Percentiles rank a stretch among this genome's conserved stretches.
These are phyloP conservation scores for Cornus kousa DNA, from an alignment of 148 eudicot genomes.

Conservation along the genomic window DNA sequence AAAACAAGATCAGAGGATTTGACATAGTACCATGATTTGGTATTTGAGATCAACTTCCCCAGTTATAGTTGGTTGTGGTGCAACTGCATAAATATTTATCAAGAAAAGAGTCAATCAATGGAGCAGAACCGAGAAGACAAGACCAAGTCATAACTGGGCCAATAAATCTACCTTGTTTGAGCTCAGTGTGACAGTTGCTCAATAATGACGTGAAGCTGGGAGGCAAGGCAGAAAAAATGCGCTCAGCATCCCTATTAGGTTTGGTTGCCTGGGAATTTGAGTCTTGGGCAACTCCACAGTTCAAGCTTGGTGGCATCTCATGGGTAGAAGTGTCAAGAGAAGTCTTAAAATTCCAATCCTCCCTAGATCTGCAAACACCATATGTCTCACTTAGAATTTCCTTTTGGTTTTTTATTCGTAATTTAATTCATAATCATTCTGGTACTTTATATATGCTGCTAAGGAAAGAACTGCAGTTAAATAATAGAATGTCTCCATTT, in stretches of 20 bases:
- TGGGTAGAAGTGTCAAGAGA: slow-evolving; percentile 24
- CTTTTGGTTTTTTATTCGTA: background rate
- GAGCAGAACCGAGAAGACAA: background rate
- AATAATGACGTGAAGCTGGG: slow-evolving; percentile 70
- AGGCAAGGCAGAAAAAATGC: slow-evolving; percentile 42
- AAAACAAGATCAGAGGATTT: background rate
- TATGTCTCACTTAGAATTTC: background rate
- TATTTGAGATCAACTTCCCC: slow-evolving; percentile 41
- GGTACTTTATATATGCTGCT: background rate
- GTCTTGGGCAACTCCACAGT: slow-evolving; percentile 26
- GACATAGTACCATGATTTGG: slow-evolving; percentile 53
- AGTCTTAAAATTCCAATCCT: slow-evolving; percentile 27
- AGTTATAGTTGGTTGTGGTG: slow-evolving; percentile 27
- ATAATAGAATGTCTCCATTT: background rate
- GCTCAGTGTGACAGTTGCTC: slow-evolving; percentile 49
- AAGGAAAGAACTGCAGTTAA: background rate
- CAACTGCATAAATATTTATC: slow-evolving; percentile 18
- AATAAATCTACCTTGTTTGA: slow-evolving; percentile 37
- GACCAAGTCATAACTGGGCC: background rate
- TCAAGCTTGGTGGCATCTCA: slow-evolving; percentile 20
- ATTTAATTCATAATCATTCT: background rate
- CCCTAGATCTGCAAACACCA: slow-evolving; percentile 40
- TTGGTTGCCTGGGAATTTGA: slow-evolving; percentile 19
- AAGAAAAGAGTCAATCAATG: slow-evolving; percentile 9
- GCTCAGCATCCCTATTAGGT: slow-evolving; percentile 25